phyloP scores from a whole-genome alignment of 139 green algal genomes.

The Tetradesmus lagerheimii region DNA sequence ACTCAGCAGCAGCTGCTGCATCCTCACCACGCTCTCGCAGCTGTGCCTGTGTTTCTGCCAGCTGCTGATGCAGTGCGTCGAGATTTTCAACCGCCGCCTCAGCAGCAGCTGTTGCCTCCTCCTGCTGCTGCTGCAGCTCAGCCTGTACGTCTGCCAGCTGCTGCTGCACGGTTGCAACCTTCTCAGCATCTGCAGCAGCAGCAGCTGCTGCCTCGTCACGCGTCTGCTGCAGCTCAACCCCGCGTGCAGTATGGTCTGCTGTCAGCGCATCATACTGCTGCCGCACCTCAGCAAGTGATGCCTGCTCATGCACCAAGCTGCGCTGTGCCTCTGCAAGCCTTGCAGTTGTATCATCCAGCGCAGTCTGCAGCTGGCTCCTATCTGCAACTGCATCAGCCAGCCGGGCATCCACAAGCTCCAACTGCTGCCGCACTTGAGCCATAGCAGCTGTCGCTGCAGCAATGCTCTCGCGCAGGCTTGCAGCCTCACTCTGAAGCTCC shows the following conservation, averaged over 20 bases:
- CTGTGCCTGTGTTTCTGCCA: neutral
- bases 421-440: neutral
- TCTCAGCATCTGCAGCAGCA: neutral
- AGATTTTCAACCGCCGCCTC: neutral
- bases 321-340: neutral
- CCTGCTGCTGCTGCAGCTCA: neutral
- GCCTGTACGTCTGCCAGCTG: neutral
- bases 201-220: neutral
- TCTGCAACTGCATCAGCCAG: slow-evolving; percentile 13
- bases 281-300: neutral
- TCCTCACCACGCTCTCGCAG: neutral
- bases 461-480: neutral
- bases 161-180: neutral
- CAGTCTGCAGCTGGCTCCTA: neutral
- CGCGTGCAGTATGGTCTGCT: neutral
- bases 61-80: neutral
- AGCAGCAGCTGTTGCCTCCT: neutral
- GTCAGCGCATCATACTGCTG: neutral
- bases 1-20: neutral
- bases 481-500: slow-evolving; percentile 15
- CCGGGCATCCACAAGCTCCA: neutral
- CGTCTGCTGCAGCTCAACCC: neutral
- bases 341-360: neutral
- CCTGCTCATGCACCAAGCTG: neutral
- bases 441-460: neutral